Base-by-base conservation (phyloP, 805 yeast genomes). In the Wickerhamiella siamensis region DNA sequence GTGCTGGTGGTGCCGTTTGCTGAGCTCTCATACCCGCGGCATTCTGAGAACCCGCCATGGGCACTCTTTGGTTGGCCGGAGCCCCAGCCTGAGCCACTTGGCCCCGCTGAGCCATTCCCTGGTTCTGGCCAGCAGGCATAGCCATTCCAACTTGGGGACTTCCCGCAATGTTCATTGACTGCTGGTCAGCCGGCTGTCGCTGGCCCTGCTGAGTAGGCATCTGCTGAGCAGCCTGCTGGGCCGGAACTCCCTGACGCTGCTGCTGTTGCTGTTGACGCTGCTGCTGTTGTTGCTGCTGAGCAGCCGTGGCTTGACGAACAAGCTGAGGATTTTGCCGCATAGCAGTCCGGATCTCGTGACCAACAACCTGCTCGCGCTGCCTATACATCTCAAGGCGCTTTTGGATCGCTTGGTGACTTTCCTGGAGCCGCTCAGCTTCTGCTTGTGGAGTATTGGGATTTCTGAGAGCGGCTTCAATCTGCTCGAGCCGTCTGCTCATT, bases 321-420 rank as follows among this genome's bases (percentile, higher is more conserved):
- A 19, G 24, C 33, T 33, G 42, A 2, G 31, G 34, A 31, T 35
- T 39, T 5, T 27, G 18, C 19, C 21, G 26, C 21, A 43, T n/a
- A 1, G 45, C 46, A 21, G 42, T 36, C 4, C 47, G 43, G 34
- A 50, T 37, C 20, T 47, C 53, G 32, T 44, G 42, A 43, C 49
- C 29, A 3, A 51, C 43, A 40, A 27, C 41, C 26, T 16, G 18
- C 43, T 53, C 57, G 29, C 55, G 53, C 40, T 38, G 44, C 9
- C 48, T 39, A 8, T 46, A 43, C 38, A 33, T 38, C 8, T 50
- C 54, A 17, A 48, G 50, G 10, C 47, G 46, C 12, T 29, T 5
- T 8, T 43, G 40, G 38, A 49, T n/a, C 19, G 19, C n/a, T 33
- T 27, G 38, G 12, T 51, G 36, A 41, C 43, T 45, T 27, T 46